Base-by-base conservation (phyloP, 805 yeast species). In the Metschnikowia sp. region DNA sequence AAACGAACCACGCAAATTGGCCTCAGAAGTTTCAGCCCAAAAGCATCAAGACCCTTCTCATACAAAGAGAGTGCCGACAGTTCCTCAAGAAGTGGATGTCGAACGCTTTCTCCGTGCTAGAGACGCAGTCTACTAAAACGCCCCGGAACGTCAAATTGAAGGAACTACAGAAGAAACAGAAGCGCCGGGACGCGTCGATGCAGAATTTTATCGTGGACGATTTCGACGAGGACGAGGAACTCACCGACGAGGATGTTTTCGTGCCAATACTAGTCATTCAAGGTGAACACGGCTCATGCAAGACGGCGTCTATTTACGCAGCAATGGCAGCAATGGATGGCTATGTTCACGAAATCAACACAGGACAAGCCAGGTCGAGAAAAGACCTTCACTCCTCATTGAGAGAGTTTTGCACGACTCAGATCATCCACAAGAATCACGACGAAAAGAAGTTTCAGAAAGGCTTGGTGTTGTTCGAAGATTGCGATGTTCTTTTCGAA, bases 391-490 rank as follows among this genome's bases (percentile, higher is more conserved):
- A 74, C 43, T 77, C 81, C 26, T 78, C 72, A 29, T 70, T 92
- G 34, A 82, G 77, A 41, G 97, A 95, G 58, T 77, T 90, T 44
- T 82, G 92, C 47, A 91, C 96, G 4, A 86, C 96, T 0, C 89
- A 88, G 50, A 69, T 86, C 40, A 91, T 92, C 2, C 88, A 84
- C 53, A 70, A 70, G 41, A 58, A 45, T n/a, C 45, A 50, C 30
- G 64, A 64, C 19, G 51, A 48, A 12, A 49, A 42, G 3, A 57
- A 57, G 18, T 77, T 76, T 42, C 81, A 76, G 49, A 75, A 80
- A 49, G 90, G 92, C 8, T 69, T 89, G 6, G 83, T 94, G 4
- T 64, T 94, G 32, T 73, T 92, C 48, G 96, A 91, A 56, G 97
- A 92, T 57, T 91, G 87, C 36, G 96, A 92, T 61, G 71, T 88